phyloP scores from a whole-genome alignment of 805 yeast genomes.

The Wickerhamomyces strasburgensis region DNA sequence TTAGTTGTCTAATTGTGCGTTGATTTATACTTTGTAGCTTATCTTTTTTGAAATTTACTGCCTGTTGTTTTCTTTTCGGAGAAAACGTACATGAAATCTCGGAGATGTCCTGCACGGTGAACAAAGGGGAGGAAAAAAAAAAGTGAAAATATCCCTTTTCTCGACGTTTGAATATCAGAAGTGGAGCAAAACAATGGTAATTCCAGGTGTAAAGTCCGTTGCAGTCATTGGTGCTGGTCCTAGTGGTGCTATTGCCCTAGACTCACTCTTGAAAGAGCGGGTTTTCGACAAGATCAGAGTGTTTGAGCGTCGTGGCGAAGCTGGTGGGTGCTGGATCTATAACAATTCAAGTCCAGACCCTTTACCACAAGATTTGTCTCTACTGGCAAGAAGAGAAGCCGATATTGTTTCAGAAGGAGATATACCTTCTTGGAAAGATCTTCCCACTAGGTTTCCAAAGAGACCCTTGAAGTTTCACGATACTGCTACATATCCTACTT shows the following conservation, averaged over 20 bases:
- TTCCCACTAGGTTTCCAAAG: neutral
- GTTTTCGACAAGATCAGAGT: constrained; percentile 29
- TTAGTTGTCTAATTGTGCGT: too few species aligned
- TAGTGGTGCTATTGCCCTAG: neutral
- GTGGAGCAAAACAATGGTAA: too few species aligned
- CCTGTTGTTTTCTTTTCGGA: too few species aligned
- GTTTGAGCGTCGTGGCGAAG: constrained; percentile 33
- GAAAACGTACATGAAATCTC: too few species aligned
- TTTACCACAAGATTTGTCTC: neutral
- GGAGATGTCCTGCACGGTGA: too few species aligned
- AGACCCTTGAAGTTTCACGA: constrained; percentile 3
- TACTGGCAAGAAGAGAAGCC: constrained; percentile 1
- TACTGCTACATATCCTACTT: constrained; percentile 7
- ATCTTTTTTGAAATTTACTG: too few species aligned
- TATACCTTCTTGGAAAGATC: neutral
- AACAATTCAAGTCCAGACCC: constrained; percentile 19
- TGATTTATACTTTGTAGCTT: too few species aligned
- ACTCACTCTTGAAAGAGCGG: neutral
- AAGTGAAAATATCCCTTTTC: too few species aligned
- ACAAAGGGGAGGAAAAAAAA: too few species aligned
- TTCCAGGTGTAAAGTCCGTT: neutral
- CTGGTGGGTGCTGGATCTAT: constrained; percentile 40
- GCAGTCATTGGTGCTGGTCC: neutral
- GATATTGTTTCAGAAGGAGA: constrained; percentile 2
- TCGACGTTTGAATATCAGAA: too few species aligned